Conservation (phyloP, 2,329 filamentous ascomycete species). For the Beauveria brongniartii region DNA sequence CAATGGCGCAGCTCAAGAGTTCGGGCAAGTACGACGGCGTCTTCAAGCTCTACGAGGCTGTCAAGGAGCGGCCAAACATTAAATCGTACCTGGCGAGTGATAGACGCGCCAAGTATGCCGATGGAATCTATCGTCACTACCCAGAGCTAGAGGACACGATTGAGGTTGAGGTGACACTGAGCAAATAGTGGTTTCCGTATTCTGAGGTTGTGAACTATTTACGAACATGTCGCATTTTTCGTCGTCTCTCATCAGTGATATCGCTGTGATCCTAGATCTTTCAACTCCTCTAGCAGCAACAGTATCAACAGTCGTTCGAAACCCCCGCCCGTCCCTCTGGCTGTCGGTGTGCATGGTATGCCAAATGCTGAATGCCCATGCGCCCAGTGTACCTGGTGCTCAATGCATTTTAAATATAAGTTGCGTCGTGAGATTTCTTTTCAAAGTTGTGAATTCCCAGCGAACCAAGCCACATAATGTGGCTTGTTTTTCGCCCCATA, state of each 20-base stretch:
- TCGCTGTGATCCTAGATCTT: too few relatives aligned
- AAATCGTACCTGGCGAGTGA: slow-evolving; percentile 62
- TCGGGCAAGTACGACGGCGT: slow-evolving; percentile 51
- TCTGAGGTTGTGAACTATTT: neutral
- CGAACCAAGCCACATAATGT: neutral
- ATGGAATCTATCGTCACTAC: slow-evolving; percentile 66
- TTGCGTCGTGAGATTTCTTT: too few relatives aligned
- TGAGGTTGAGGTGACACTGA: neutral
- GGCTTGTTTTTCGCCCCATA: neutral
- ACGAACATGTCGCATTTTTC: neutral
- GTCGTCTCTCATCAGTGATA: too few relatives aligned
- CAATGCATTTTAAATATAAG: too few relatives aligned
- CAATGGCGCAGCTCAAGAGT: slow-evolving; percentile 45
- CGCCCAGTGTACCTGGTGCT: too few relatives aligned
- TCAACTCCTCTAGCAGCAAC: too few relatives aligned
- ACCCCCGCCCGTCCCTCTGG: too few relatives aligned
- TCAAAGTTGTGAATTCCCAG: neutral
- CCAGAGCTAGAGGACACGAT: slow-evolving; percentile 54
- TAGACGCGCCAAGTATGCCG: slow-evolving; percentile 50
- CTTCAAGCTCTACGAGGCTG: slow-evolving; percentile 55
- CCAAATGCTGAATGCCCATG: too few relatives aligned
- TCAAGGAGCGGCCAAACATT: slow-evolving; percentile 55
- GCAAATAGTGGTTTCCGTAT: neutral
- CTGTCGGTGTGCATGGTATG: too few relatives aligned
- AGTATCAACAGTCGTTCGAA: too few relatives aligned